Percentiles rank a stretch among this genome's conserved stretches.
These are phyloP conservation scores for Pythium phragmiticola DNA, from an alignment of 352 stramenopile species.

Conservation along the genomic window DNA sequence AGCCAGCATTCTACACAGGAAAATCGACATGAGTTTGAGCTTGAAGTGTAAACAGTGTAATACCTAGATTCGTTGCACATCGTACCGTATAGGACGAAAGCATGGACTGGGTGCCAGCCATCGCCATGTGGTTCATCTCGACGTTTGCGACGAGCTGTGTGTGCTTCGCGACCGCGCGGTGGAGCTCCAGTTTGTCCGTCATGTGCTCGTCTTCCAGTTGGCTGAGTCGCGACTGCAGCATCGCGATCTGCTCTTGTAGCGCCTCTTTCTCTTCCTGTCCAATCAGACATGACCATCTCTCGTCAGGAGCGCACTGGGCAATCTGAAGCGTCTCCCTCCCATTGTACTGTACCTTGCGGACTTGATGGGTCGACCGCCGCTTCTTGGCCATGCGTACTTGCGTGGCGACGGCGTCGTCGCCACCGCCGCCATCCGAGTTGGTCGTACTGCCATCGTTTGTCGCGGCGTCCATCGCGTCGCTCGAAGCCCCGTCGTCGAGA, in stretches of 20 bases:
- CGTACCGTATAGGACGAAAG: conserved; percentile 16
- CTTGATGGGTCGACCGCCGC: conserved; percentile 22
- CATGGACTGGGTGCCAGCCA: conserved; percentile 27
- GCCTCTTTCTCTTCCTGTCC: conserved; percentile 21
- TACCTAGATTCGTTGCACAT: neutral
- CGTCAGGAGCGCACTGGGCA: neutral
- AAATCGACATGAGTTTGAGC: neutral
- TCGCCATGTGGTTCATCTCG: conserved; percentile 10
- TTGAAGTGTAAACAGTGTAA: neutral
- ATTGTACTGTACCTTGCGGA: conserved; percentile 18
- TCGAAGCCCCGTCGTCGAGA: neutral
- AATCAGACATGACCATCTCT: neutral
- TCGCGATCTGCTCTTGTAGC: conserved; percentile 16
- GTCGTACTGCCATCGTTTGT: conserved; percentile 12
- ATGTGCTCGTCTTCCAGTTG: conserved; percentile 6
- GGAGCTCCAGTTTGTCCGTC: conserved; percentile 17
- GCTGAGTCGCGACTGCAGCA: conserved; percentile 7
- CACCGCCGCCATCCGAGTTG: conserved; percentile 15
- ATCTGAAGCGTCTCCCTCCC: too few relatives aligned
- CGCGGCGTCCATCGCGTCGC: neutral
- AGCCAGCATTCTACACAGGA: conserved; percentile 6
- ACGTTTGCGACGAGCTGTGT: conserved; percentile 9
- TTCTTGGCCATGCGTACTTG: conserved; percentile 14
- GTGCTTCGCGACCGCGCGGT: conserved; percentile 1
- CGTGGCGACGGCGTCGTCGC: conserved; percentile 1